phyloP scores from a whole-genome alignment of 2,329 filamentous ascomycete genomes.

The Penicillium sp. region DNA sequence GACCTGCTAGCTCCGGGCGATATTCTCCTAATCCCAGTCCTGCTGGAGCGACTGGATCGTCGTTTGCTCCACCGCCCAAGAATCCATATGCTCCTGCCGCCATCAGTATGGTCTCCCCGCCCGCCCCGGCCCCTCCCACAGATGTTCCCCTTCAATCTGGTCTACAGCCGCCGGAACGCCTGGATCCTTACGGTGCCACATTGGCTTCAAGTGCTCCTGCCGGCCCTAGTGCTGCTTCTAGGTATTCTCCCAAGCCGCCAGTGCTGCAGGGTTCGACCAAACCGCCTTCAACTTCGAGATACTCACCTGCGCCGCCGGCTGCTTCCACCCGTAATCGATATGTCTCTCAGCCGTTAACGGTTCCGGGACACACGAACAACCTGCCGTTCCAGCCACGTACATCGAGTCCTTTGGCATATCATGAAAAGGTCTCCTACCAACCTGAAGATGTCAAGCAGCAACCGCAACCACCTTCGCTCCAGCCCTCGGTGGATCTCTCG shows the following conservation, averaged over 20 bases:
- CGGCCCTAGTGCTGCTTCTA: constrained; percentile 33
- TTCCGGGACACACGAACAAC: constrained; percentile 27
- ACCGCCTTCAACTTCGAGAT: constrained; percentile 40
- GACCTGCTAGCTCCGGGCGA: constrained; percentile 51
- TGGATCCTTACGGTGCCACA: constrained; percentile 33
- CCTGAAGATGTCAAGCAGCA: constrained; percentile 20
- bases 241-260: constrained; percentile 44
- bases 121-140: constrained; percentile 1
- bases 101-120: too few relatives aligned
- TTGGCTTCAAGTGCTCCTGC: constrained; percentile 29
- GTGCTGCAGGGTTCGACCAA: constrained; percentile 33
- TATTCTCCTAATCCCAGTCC: constrained; percentile 39
- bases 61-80: constrained; percentile 13
- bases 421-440: constrained; percentile 39
- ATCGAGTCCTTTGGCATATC: constrained; percentile 62
- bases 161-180: constrained; percentile 32
- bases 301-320: constrained; percentile 47
- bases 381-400: constrained; percentile 61
- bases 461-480: constrained; percentile 23
- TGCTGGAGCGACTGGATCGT: constrained; percentile 19
- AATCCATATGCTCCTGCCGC: constrained; percentile 23
- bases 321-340: constrained; percentile 37
- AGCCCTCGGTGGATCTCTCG: constrained; percentile 24
- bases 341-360: constrained; percentile 37
- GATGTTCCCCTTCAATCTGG: constrained; percentile 20